phyloP scores from a whole-genome alignment of 169 alveolate species.

The Eimeria zaria region DNA sequence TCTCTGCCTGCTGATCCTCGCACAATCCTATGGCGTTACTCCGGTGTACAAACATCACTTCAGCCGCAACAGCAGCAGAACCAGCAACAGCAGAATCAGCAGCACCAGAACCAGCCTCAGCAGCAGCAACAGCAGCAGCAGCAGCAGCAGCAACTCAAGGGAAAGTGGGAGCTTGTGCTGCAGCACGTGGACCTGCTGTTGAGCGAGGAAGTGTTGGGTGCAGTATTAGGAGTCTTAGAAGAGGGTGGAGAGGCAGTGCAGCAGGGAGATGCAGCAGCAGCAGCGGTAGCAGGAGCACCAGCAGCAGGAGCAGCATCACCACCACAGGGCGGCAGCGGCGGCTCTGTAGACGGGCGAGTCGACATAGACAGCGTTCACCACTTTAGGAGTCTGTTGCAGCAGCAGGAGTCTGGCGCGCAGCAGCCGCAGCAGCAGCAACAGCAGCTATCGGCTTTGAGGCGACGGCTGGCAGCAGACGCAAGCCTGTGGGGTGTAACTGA shows the following conservation, averaged over 20 bases:
- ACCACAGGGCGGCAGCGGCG: conserved; percentile 24
- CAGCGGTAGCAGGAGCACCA: conserved; percentile 2
- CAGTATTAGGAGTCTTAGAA: conserved; percentile 16
- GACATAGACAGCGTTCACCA: conserved; percentile 51
- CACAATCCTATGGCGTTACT: conserved; percentile 57
- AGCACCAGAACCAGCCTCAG: conserved; percentile 7
- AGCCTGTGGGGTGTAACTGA: conserved; percentile 48
- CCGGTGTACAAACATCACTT: conserved; percentile 16
- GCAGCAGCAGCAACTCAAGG: conserved; percentile 8
- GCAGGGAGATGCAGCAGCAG: conserved; percentile 43
- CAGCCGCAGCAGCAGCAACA: conserved; percentile 36
- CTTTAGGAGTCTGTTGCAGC: conserved; percentile 27
- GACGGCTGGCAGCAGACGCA: not conserved
- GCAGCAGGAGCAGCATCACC: conserved; percentile 14
- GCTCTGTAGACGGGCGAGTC: conserved; percentile 41
- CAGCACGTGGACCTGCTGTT: conserved; percentile 75
- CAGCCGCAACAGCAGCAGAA: conserved; percentile 66
- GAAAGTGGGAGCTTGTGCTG: conserved; percentile 67
- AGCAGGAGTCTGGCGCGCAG: not conserved
- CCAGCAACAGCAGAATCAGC: conserved; percentile 37
- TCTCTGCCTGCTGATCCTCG: conserved; percentile 54
- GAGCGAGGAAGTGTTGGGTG: conserved; percentile 39
- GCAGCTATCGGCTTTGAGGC: conserved; percentile 8
- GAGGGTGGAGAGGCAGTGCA: conserved; percentile 45
- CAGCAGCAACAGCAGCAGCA: conserved; percentile 50